Evolutionary conservation across 768 basidiomycete species (phyloP), one percentile per base, ranked within the genome.

Genomic region (Phallus indusiatus): DNA sequence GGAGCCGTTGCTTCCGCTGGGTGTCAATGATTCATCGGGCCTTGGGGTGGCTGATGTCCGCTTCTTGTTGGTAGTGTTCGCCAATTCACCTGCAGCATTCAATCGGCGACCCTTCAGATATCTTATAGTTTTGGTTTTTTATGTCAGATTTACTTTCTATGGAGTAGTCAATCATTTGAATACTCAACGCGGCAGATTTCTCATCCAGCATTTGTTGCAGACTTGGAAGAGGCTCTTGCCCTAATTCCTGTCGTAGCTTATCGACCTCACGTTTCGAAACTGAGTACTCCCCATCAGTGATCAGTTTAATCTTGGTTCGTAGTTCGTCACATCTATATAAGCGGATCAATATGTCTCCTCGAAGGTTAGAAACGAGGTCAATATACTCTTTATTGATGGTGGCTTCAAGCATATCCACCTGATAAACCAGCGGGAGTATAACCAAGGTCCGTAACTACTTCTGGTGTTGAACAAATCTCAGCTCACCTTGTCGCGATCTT

Each of bases 231-330:
- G 90, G 83, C 0, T 81, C 73, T 64, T 91, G 85, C 0, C 88
- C 90, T 7, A 92, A 81, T 67, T 92, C 89, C 54, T 76, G 75
- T 46, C 90, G 81, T 49, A 92, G 74, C 55, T 79, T 73, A 67
- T 92, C 90, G 51, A 92, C 90, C 62, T 91, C 88, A 28, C 71
- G 71, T 68, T 91, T 91, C 5, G 89, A 84, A 8, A 72, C 69
- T 14, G 85, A 76, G 66, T 92, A 92, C 63, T 90, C 89, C 36
- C 84, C 85, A 51, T 88, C 88, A 20, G 85, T 83, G 11, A 92
- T 75, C 12, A 72, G 70, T 37, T 75, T 72, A 61, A 92, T 90
- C 70, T 86, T 86, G 37, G 72, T 68, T 4, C 83, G 82, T 33
- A 88, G 77, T n/a, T 85, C 84, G 20, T 67, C 66, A 65, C 85